Evolutionary conservation across 1,284 basidiomycete genomes (phyloP), one percentile per base, ranked within the genome.

Genomic region (Termitomyces sp.): DNA sequence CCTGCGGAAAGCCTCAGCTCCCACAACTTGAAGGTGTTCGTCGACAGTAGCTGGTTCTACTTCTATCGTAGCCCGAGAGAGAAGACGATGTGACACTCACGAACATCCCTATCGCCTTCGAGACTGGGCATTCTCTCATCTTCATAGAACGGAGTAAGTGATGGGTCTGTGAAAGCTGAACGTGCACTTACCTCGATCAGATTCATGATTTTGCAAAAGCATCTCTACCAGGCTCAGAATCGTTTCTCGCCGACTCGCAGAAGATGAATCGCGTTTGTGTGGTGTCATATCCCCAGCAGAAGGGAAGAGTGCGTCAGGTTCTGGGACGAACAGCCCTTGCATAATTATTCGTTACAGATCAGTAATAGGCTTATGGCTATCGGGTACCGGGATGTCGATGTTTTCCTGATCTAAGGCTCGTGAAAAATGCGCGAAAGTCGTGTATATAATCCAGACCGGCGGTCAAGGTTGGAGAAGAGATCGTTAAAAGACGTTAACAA

Each of bases 221-320:
- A 82, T 78, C 58, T 90, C 85, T 50, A 90, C 76, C 58, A 88
- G 67, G 59, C 76, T 84, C 40, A 86, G 67, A 50, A 88, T 75
- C 0, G 84, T 86, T 62, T 86, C 80, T 62, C 79, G 82, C 41
- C 85, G 64, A 53, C 57, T 67, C 17, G 53, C 44, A 15, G 56
- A 50, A 17, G 55, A 55, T 36, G 61, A 55, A 45, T 26, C 52
- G n/a, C 58, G 57, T n/a, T 34, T 41, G 49, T 56, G 58, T 8
- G 61, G 58, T 7, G 60, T 60, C 17, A 55, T 50, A 21, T 59
- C 55, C 7, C 56, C 61, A 28, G 57, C 57, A 36, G 57, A 41
- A 55, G 60, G 57, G 4, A 54, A 50, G 24, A 59, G 33, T 36
- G 41, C 3, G 5, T 64, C 64, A 13, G 56, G 40, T 40, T 59